Percentiles rank a stretch among this genome's conserved stretches.
These are phyloP conservation scores for Haplographium delicatum DNA, from an alignment of 495 filamentous ascomycete species.

Conservation along the genomic window DNA sequence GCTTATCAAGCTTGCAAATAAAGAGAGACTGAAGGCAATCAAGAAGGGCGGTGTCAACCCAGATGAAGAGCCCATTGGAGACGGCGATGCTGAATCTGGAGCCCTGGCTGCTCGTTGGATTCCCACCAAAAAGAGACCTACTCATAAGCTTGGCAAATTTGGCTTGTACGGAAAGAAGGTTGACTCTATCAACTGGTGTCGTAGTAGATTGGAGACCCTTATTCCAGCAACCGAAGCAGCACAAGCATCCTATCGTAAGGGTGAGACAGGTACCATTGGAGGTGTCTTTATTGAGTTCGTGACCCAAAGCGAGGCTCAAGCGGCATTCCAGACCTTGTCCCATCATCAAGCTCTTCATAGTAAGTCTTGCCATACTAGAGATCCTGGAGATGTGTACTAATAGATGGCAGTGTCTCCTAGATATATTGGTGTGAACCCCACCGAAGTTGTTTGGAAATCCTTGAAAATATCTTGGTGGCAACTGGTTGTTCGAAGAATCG, in stretches of 20 bases:
- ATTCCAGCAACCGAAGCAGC: conserved; percentile 73
- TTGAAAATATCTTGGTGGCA: conserved; percentile 88
- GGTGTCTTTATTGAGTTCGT: conserved; percentile 89
- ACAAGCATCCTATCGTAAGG: conserved; percentile 67
- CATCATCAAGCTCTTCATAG: conserved; percentile 86
- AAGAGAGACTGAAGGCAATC: conserved; percentile 61
- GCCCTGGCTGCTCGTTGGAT: conserved; percentile 73
- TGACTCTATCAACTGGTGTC: conserved; percentile 90
- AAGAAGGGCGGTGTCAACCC: conserved; percentile 58
- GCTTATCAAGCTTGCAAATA: conserved; percentile 78
- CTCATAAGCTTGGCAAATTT: conserved; percentile 72
- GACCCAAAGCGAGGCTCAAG: conserved; percentile 75
- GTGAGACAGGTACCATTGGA: conserved; percentile 60
- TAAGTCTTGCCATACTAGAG: not conserved
- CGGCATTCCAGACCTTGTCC: conserved; percentile 77
- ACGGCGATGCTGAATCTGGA: conserved; percentile 59
- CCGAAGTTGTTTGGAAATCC: conserved; percentile 86
- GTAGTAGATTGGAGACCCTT: conserved; percentile 72
- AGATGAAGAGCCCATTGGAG: conserved; percentile 27
- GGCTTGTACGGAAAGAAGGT: conserved; percentile 85
- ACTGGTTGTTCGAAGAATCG: conserved; percentile 63
- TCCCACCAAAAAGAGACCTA: conserved; percentile 73
- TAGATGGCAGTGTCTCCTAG: conserved; percentile 60
- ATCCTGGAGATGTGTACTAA: conserved; percentile 2
- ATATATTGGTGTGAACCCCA: conserved; percentile 78